A percentile compares a stretch with the other conserved stretches of the same genome.
Conservation (phyloP, 371 early-diverging fungal genomes). For the Mucor velutinosus region DNA sequence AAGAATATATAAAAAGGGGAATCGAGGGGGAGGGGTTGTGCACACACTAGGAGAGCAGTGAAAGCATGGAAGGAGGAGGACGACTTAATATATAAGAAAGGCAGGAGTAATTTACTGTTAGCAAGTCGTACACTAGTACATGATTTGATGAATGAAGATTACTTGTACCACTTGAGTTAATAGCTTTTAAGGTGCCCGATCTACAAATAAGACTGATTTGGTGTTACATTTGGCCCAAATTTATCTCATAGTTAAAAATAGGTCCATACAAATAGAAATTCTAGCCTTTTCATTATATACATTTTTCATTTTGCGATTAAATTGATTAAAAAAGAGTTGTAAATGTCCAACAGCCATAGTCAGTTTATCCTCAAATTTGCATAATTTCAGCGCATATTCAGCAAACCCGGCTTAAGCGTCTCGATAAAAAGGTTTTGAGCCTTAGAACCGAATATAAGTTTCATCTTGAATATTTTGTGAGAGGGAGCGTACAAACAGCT, state of each 20-base stretch:
- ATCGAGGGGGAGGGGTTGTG: neutral
- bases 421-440: conserved; percentile 19
- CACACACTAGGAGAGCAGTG: neutral
- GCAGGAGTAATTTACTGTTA: neutral
- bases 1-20: neutral
- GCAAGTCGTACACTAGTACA: neutral
- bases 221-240: neutral
- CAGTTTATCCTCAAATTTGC: conserved; percentile 41
- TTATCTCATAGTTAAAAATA: neutral
- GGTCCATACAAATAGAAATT: neutral
- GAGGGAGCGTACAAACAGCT: conserved; percentile 36
- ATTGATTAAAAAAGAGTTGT: neutral
- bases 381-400: conserved; percentile 42
- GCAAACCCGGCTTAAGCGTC: conserved; percentile 43
- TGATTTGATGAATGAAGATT: neutral
- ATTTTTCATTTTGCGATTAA: conserved; percentile 9
- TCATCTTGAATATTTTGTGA: conserved; percentile 23
- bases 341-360: conserved; percentile 40
- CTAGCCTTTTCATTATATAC: conserved; percentile 8
- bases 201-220: conserved; percentile 4
- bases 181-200: conserved; percentile 5
- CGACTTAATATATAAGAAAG: neutral
- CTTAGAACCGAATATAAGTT: conserved; percentile 22
- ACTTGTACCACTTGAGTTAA: conserved; percentile 1
- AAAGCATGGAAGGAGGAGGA: neutral